Conservation (phyloP, 1,284 basidiomycete species). For the Puccinia triticina region DNA sequence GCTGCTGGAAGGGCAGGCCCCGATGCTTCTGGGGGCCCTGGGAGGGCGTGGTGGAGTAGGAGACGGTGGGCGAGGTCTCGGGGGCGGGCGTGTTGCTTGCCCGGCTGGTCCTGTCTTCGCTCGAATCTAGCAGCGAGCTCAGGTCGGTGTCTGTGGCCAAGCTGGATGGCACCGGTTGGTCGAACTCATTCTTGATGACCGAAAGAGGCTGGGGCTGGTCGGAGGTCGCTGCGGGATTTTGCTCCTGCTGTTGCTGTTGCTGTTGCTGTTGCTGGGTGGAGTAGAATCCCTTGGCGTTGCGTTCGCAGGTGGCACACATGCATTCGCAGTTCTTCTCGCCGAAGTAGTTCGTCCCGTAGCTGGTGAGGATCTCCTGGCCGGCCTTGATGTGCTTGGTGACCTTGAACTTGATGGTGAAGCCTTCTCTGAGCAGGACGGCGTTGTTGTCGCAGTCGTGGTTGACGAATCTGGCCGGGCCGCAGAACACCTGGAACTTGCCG, state of each 20-base stretch:
- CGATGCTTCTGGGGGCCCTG: neutral
- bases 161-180: neutral
- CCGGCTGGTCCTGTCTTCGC: neutral
- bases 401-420: constrained; percentile 49
- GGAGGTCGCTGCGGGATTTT: neutral
- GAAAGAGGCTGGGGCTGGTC: neutral
- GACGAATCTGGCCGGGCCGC: constrained; percentile 41
- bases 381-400: constrained; percentile 56
- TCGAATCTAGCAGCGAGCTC: constrained; percentile 28
- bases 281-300: constrained; percentile 22
- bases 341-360: constrained; percentile 56
- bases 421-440: constrained; percentile 34
- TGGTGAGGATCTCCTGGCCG: constrained; percentile 57
- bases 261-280: neutral
- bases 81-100: constrained; percentile 15
- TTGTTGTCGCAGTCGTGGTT: constrained; percentile 49
- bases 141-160: constrained; percentile 26
- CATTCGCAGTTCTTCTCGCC: constrained; percentile 46
- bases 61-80: neutral
- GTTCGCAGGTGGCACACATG: constrained; percentile 49
- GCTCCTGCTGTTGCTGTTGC: neutral
- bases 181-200: constrained; percentile 12
- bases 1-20: neutral
- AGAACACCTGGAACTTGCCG: constrained; percentile 50
- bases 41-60: constrained; percentile 19